Conservation (phyloP, 169 alveolate genomes). For the Cryptosporidium meleagridis region DNA sequence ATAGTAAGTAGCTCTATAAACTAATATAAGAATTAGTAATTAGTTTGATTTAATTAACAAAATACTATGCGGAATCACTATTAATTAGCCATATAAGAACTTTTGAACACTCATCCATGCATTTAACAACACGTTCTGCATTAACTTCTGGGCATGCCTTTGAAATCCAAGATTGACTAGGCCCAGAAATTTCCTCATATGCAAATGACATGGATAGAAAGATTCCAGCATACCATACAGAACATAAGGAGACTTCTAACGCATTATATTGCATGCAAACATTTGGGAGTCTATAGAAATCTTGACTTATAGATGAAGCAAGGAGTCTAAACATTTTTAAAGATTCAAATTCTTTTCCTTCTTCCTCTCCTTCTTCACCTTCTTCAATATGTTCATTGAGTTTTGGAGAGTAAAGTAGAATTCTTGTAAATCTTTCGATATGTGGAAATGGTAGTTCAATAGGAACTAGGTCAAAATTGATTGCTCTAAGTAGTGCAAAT, state of each 20-base stretch:
- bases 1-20: neutral
- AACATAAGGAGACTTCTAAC: conserved; percentile 39
- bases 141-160: conserved; percentile 38
- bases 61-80: conserved; percentile 61
- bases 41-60: neutral
- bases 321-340: conserved; percentile 57
- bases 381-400: conserved; percentile 1
- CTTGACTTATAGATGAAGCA: conserved; percentile 41
- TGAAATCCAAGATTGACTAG: conserved; percentile 29
- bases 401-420: conserved; percentile 39
- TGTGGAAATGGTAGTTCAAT: conserved; percentile 56
- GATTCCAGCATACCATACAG: conserved; percentile 68
- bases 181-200: neutral
- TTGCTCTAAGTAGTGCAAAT: conserved; percentile 62
- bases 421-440: conserved; percentile 44
- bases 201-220: conserved; percentile 63
- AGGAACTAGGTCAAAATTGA: conserved; percentile 49
- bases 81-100: conserved; percentile 40
- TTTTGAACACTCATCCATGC: conserved; percentile 67
- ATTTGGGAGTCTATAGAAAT: conserved; percentile 57
- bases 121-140: conserved; percentile 3
- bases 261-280: conserved; percentile 56
- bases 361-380: conserved; percentile 55
- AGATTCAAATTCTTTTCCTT: conserved; percentile 30
- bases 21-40: neutral